phyloP scores from a whole-genome alignment of 2,329 filamentous ascomycete species.

The Hypoxylon sp. region DNA sequence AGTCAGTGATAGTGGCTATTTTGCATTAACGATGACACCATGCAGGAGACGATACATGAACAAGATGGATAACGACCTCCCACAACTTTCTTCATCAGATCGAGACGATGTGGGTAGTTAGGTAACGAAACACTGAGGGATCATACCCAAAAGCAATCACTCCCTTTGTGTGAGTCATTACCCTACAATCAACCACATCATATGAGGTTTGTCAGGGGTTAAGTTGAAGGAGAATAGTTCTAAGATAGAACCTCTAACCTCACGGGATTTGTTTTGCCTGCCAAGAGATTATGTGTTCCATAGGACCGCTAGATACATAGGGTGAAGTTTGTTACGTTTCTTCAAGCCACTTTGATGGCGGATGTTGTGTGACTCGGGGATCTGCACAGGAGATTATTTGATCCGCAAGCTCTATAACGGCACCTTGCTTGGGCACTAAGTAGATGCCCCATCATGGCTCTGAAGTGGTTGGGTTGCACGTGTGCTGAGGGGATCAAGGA shows the following conservation, averaged over 20 bases:
- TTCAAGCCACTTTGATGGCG: constrained; percentile 42
- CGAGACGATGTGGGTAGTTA: not conserved
- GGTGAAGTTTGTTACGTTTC: constrained; percentile 36
- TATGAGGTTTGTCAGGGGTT: constrained; percentile 15
- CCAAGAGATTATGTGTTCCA: constrained; percentile 26
- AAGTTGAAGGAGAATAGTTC: constrained; percentile 10
- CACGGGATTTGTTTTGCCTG: constrained; percentile 27
- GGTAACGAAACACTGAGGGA: constrained; percentile 3
- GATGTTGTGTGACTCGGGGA: constrained; percentile 46
- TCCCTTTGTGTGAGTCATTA: constrained; percentile 22
- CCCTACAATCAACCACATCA: constrained; percentile 8
- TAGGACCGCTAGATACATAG: constrained; percentile 23
- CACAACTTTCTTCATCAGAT: constrained; percentile 1
- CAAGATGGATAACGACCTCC: not conserved
- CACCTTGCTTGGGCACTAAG: constrained; percentile 33
- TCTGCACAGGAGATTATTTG: constrained; percentile 49
- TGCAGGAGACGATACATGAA: constrained; percentile 5
- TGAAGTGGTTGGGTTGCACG: constrained; percentile 42
- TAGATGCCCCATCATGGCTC: constrained; percentile 19
- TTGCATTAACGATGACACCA: constrained; percentile 18
- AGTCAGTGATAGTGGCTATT: constrained; percentile 23
- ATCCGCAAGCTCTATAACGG: constrained; percentile 42
- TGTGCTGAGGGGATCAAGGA: constrained; percentile 39
- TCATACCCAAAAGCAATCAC: constrained; percentile 1
- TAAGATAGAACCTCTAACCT: constrained; percentile 12